Base-by-base conservation (phyloP, 2,329 filamentous ascomycete genomes). In the Hansfordia pulvinata region DNA sequence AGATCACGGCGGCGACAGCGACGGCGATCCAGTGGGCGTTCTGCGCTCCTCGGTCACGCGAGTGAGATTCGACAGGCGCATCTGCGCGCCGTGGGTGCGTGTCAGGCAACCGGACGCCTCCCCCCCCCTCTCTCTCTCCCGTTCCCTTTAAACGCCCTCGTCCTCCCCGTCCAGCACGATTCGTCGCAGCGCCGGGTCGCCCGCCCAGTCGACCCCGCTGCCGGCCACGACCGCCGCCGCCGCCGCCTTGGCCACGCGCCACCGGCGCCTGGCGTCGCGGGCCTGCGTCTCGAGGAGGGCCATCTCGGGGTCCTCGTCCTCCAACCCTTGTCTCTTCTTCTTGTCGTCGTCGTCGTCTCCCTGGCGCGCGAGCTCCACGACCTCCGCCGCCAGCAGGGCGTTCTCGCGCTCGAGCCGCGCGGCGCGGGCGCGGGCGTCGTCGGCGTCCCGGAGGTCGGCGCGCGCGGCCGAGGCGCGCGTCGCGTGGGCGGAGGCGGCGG, bases 201-300 rank as follows among this genome's bases (percentile, higher is more conserved):
- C 58, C 9, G 71, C 73, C 84, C 84, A 93, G 43, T 92, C 75
- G 28, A 90, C 61, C 24, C 84, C 84, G 48, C 83, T 92, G 3
- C 80, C 82, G 5, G 73, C 80, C 24, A 93, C 68, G 29, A 85
- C 65, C 11, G 78, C 82, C 42, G 78, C 80, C n/a, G 79, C 65
- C 21, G 84, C 70, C 14, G 71, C 79, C 54, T 88, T 90, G 49
- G 88, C 69, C 12, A 77, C 72, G 41, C 72, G 71, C 74, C 76
- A 83, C 42, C 67, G 66, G 37, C 73, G 70, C 34, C 69, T 69
- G 45, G 72, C 76, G 13, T 58, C 56, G 40, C 65, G 73, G 32
- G 80, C 53, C 20, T 74, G 64, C 5, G 47, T 52, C 40, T 83
- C 70, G 8, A 76, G 54, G 26, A 53, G 53, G 19, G 64, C 53